Evolutionary conservation across 2,329 filamentous ascomycete species (phyloP), one percentile per base, ranked within the genome.

Genomic region (Colletotrichum sp.): DNA sequence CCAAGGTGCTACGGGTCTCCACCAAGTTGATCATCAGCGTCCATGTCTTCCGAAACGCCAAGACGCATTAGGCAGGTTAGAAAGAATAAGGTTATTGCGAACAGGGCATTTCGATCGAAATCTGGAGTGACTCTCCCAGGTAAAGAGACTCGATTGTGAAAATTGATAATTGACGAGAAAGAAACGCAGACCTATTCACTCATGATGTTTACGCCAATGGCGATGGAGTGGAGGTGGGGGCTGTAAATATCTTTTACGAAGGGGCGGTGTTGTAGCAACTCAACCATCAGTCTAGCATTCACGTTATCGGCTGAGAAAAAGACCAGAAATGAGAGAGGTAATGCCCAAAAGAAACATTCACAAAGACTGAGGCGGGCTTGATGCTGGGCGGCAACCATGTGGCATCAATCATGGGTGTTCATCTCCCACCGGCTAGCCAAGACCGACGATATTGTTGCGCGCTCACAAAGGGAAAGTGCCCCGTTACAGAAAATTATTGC

Each of bases 401-500:
- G 1, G n/a, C n/a, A 52, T 21, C n/a, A 21, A 52, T 52, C 10
- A 21, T 0, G 43, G 43, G n/a, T 13, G 43, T 21, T 52, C n/a
- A 21, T 52, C 43, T 52, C 43, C n/a, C 43, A 52, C 43, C 43
- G 43, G 43, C 43, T 52, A 21, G 10, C 43, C 43, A 52, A 52
- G 43, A 13, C n/a, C 21, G n/a, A 52, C 12, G 43, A 52, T 21
- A 6, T 2, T 4, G 6, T 24, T 52, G n/a, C n/a, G 10, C 43
- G n/a, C n/a, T 48, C 16, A 7, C 43, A 13, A 21, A 48, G 43
- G 0, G 21, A n/a, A 2, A n/a, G 38, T n/a, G 38, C 18, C 18
- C 18, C 38, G 0, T n/a, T n/a, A 0, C 38, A 6, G 3, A 1
- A n/a, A n/a, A n/a, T 48, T 2, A n/a, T n/a, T 4, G 5, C 8